Base-by-base conservation (phyloP, 2,329 filamentous ascomycete genomes). In the Cyanodermella asteris region DNA sequence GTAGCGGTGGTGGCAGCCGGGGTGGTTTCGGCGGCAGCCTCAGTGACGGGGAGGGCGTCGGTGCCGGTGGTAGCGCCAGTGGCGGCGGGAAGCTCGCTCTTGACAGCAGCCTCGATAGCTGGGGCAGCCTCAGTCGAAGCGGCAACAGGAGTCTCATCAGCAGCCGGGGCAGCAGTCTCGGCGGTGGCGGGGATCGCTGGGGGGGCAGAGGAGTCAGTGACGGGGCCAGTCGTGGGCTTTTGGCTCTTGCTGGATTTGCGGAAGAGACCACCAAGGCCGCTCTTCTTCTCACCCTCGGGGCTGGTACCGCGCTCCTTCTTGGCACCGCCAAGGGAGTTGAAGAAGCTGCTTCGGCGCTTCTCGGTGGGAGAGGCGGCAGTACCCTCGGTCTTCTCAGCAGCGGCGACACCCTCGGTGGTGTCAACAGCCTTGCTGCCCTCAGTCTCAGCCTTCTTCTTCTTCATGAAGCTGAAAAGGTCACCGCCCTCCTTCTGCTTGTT, bases 261-360 rank as follows among this genome's bases (percentile, higher is more conserved):
- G 45, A 56, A 56, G 21, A 57, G 44, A 34, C 51, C 47, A 24
- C 53, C 52, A 20, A 56, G 46, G 27, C 38, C 35, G 38, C 36
- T 31, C 14, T 31, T 24, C 38, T 46, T 38, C 45, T 55, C 55
- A 31, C 44, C 34, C 38, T 55, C 52, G 20, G 43, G 49, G 32
- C 60, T 57, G 18, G 50, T 45, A 34, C 43, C 49, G 47, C 54
- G 55, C 43, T 53, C 47, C 42, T 61, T 59, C 51, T 59, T 60
- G 30, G 37, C 46, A 30, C 55, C 52, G 31, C 53, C 50, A 29
- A 62, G 53, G 43, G 51, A 57, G 35, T 55, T 54, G 43, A 64
- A 65, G 43, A 54, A 52, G 39, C 58, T 64, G 38, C 50, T 54
- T 41, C 50, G 55, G 35, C 53, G 56, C 47, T 57, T 55, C 34